Conservation (phyloP, 2,329 filamentous ascomycete species). For the Apiospora phragmitis region DNA sequence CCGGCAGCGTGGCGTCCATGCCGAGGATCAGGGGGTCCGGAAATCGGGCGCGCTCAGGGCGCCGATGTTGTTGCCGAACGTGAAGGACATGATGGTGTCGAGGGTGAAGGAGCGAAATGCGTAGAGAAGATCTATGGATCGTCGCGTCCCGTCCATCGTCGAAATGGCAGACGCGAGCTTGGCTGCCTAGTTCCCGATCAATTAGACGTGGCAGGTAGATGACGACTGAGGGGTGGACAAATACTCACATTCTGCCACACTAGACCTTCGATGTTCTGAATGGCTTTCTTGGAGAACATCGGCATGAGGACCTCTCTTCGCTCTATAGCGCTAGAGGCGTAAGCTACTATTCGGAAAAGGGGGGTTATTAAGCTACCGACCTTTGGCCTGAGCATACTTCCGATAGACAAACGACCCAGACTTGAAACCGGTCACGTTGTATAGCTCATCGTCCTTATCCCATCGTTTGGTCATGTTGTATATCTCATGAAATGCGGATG, state of each 20-base stretch:
- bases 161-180: neutral
- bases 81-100: conserved; percentile 3
- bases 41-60: neutral
- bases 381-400: neutral
- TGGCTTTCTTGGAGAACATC: neutral
- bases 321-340: conserved; percentile 15
- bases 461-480: neutral
- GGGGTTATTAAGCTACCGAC: neutral
- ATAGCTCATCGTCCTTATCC: neutral
- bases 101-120: neutral
- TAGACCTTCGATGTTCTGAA: neutral
- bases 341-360: neutral
- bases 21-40: neutral
- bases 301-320: conserved; percentile 5
- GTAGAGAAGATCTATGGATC: neutral
- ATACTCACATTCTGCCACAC: neutral
- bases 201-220: neutral
- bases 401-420: neutral
- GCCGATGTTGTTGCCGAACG: neutral
- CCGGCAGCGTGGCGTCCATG: conserved; percentile 3
- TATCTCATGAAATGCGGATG: conserved; percentile 2
- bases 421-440: neutral
- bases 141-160: neutral
- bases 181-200: conserved; percentile 18
- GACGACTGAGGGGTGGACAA: neutral